Evolutionary conservation across 345 rosid species (phyloP).

Genomic region (Populus tremula): DNA sequence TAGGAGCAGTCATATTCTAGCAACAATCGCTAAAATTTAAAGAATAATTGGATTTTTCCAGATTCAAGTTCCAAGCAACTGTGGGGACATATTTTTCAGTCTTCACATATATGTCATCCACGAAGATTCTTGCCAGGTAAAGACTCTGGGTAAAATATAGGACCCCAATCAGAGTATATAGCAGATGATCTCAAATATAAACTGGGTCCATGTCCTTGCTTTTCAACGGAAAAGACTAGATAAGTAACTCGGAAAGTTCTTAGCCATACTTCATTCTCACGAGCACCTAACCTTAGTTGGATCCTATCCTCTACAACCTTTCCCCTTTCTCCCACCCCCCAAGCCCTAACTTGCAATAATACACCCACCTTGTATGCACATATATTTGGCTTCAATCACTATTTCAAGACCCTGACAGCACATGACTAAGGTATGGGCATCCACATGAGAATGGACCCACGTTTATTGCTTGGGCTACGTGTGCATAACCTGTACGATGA

Average conservation of each 20-base stretch:
- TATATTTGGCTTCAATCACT: slow-evolving; percentile 18
- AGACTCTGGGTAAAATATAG: background rate
- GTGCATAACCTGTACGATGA: slow-evolving; percentile 6
- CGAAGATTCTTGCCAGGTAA: background rate
- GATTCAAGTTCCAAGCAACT: slow-evolving; percentile 2
- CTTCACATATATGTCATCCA: slow-evolving; percentile 8
- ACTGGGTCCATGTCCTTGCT: background rate
- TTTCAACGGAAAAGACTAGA: background rate
- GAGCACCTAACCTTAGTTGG: slow-evolving; percentile 34
- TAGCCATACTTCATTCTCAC: slow-evolving; percentile 15
- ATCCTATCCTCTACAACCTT: slow-evolving; percentile 25
- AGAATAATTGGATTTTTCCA: background rate
- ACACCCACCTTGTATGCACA: background rate
- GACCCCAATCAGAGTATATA: background rate
- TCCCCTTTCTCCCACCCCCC: background rate
- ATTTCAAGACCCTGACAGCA: slow-evolving; percentile 16
- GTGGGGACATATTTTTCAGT: slow-evolving; percentile 7
- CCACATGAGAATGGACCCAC: slow-evolving; percentile 31
- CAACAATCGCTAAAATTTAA: background rate
- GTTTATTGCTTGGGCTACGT: slow-evolving; percentile 1
- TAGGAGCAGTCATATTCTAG: background rate
- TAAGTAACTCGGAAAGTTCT: background rate
- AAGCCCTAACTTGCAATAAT: slow-evolving; percentile 19
- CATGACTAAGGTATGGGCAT: slow-evolving; percentile 38
- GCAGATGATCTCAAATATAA: background rate